Evolutionary conservation across 257 asterid species (phyloP), one percentile per base, ranked within the genome.

Genomic region (Ilex aquifolium): DNA sequence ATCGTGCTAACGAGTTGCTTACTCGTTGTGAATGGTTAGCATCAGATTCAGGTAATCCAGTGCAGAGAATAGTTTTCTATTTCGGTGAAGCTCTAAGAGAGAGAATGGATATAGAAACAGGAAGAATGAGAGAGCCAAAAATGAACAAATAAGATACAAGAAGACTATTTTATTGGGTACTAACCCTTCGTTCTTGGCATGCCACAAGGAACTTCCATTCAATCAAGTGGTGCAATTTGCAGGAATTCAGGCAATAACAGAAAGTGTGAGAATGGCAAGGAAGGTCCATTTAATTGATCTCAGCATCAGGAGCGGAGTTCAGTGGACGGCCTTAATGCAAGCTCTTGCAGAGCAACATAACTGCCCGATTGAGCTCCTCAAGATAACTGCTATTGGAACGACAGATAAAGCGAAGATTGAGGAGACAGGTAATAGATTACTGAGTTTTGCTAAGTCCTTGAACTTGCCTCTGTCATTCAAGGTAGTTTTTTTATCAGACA

Each of bases 251-350:
- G 63, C 85, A 60, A 61, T 87, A 2, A 17, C 77, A 3, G 95
- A 87, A 52, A 69, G 72, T 53, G 77, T 82, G 31, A 64, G 58
- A 29, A 65, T 60, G 0, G 70, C 76, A 17, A 32, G 56, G 13
- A 82, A 75, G 64, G 75, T 87, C 75, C 95, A 87, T 56, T 17
- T 87, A 66, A 65, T 87, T 29, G 95, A 87, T 76, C 82, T 87
- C 21, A 85, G 84, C 55, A 75, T 87, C 65, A 72, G 92, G 72
- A 82, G 90, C 40, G 95, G 95, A 15, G 60, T 84, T 4, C 87
- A 80, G 0, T 87, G 92, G 86, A 84, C 81, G 0, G 77, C 81
- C 36, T 21, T 87, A 68, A 80, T 87, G 82, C 90, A 84, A 62
- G 92, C 90, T 67, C 79, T 84, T 6, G 57, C 71, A 4, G 85